These are phyloP conservation scores for Umbelopsis vinacea DNA, from an alignment of 192 early-diverging fungal species.

Conservation along the genomic window DNA sequence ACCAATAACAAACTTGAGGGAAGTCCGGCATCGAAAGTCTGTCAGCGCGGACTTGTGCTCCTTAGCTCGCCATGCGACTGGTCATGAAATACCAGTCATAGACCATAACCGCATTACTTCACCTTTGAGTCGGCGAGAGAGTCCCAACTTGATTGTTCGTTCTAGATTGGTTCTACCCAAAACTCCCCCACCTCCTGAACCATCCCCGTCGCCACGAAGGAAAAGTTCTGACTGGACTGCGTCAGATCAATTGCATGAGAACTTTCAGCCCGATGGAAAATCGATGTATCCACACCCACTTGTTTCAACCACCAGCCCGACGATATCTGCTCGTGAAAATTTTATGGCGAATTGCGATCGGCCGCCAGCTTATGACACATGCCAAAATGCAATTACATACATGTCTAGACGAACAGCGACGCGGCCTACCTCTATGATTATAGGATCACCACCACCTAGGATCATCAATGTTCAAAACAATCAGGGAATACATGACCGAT, in stretches of 20 bases:
- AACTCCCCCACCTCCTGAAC: not conserved
- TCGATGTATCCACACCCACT: slow-evolving; percentile 11
- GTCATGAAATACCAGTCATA: not conserved
- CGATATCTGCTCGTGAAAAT: not conserved
- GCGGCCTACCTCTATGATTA: not conserved
- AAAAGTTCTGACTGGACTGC: not conserved
- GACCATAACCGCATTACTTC: not conserved
- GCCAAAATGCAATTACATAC: not conserved
- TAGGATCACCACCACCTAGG: slow-evolving; percentile 15
- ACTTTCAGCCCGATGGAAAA: not conserved
- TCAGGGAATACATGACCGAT: not conserved
- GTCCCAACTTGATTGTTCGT: slow-evolving; percentile 28
- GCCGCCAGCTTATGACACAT: not conserved
- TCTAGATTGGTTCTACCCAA: slow-evolving; percentile 25
- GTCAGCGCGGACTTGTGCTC: slow-evolving; percentile 33
- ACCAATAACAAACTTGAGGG: not conserved
- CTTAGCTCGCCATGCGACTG: slow-evolving; percentile 10
- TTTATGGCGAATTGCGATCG: not conserved
- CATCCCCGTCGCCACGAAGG: not conserved
- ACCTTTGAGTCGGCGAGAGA: slow-evolving; percentile 3
- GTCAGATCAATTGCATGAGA: not conserved
- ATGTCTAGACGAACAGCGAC: not conserved
- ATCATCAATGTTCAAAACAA: slow-evolving; percentile 20
- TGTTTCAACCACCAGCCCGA: slow-evolving; percentile 1
- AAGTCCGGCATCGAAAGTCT: slow-evolving; percentile 35